A percentile compares a stretch with the other conserved stretches of the same genome.
These are phyloP conservation scores for Candolleomyces aberdarensis DNA, from an alignment of 768 basidiomycete genomes.

Conservation along the genomic window DNA sequence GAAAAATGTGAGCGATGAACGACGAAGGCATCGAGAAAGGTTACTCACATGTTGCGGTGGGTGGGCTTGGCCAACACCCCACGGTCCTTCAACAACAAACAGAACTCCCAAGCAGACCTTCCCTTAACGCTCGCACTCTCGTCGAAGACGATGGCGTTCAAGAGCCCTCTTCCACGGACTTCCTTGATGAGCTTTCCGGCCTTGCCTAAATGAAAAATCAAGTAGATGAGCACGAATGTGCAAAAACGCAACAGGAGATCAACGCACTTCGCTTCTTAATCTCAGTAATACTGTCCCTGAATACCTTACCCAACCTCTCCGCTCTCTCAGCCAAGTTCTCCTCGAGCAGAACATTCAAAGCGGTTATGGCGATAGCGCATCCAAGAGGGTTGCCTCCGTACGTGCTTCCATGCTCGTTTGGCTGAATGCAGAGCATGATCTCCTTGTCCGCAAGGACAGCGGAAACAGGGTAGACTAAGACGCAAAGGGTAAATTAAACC, in stretches of 20 bases:
- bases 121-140: slow-evolving; percentile 74
- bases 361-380: slow-evolving; percentile 93
- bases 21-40: not conserved
- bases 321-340: slow-evolving; percentile 86
- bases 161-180: slow-evolving; percentile 83
- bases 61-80: slow-evolving; percentile 96
- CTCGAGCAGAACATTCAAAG: slow-evolving; percentile 85
- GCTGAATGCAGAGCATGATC: slow-evolving; percentile 92
- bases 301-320: slow-evolving; percentile 60
- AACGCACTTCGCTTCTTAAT: slow-evolving; percentile 8
- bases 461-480: slow-evolving; percentile 89
- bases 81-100: slow-evolving; percentile 85
- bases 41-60: slow-evolving; percentile 84
- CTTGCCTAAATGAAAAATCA: too few species aligned
- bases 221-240: too few species aligned
- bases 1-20: not conserved
- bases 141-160: slow-evolving; percentile 94
- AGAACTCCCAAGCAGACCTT: slow-evolving; percentile 93
- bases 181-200: slow-evolving; percentile 49
- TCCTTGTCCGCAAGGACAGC: slow-evolving; percentile 88
- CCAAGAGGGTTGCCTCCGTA: slow-evolving; percentile 98
- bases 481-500: not conserved
- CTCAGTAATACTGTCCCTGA: slow-evolving; percentile 3
- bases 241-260: too few species aligned
- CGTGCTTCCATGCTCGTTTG: slow-evolving; percentile 95